Percentiles rank a stretch among this genome's conserved stretches.
Conservation (phyloP, 352 stramenopile species). For the Elongisporangium senticosum region DNA sequence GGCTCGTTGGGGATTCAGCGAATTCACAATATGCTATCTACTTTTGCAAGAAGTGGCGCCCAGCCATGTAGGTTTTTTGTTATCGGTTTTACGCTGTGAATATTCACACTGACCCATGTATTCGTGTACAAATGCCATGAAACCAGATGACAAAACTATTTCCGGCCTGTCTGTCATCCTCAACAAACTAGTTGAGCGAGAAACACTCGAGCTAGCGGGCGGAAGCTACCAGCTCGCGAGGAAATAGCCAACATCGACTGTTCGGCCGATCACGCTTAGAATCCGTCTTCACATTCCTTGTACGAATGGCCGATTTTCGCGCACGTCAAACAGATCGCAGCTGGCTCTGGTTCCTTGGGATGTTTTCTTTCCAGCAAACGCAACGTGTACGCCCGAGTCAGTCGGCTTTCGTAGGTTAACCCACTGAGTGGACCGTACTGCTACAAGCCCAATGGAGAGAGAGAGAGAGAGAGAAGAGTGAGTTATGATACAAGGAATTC, state of each 20-base stretch:
- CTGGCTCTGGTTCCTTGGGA: constrained; percentile 7
- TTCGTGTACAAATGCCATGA: constrained; percentile 11
- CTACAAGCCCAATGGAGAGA: constrained; percentile 6
- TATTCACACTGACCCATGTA: constrained; percentile 4
- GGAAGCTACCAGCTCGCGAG: constrained; percentile 66
- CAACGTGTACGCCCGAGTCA: constrained; percentile 55
- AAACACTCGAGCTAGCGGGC: constrained; percentile 59
- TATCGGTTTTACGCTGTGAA: neutral
- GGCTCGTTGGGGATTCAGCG: constrained; percentile 87
- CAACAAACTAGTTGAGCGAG: constrained; percentile 57
- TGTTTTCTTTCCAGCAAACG: constrained; percentile 31
- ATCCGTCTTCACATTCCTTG: constrained; percentile 22
- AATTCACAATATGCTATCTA: constrained; percentile 95
- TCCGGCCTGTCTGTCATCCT: constrained; percentile 67
- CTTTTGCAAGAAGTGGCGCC: constrained; percentile 65
- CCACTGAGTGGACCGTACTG: constrained; percentile 62
- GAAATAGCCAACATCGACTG: constrained; percentile 13
- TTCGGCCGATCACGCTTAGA: neutral
- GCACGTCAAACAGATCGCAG: constrained; percentile 55
- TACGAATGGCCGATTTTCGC: constrained; percentile 36
- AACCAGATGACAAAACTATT: constrained; percentile 76
- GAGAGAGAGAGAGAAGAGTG: neutral
- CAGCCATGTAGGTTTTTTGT: constrained; percentile 55
- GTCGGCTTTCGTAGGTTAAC: constrained; percentile 45
- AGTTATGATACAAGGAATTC: neutral